Evolutionary conservation across 257 asterid genomes (phyloP), one percentile per base, ranked within the genome.

Genomic region (Nicotiana knightiana): DNA sequence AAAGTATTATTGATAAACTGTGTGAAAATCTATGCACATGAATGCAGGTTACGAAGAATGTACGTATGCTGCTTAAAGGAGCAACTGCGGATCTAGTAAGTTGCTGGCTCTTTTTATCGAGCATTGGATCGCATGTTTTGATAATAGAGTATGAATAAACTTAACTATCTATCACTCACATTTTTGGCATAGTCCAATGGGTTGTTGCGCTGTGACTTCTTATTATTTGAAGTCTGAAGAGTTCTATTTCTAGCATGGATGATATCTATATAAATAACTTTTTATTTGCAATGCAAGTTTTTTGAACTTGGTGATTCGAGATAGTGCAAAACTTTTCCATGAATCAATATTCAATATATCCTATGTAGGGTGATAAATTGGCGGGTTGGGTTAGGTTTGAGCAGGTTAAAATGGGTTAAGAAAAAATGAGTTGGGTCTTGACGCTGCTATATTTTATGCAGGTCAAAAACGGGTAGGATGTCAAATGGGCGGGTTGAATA

Each of bases 31-130:
- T 71, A 6, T 46, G 3, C 5, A 62, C 30, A n/a, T 65, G 26
- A 35, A 53, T 48, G 80, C 87, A 88, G 89, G 90, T 59, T 86
- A 86, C 18, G 75, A 70, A 81, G 87, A 80, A 68, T 88, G 88
- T 79, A 51, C 5, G 2, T 86, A 82, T 51, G 65, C 59, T 61
- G 62, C 85, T n/a, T 85, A 85, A 83, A 32, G 71, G 53, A 30
- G 35, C 13, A 71, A 71, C 7, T 70, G 37, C 26, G 12, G 73
- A 13, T 37, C 35, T 26, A 62, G 67, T 24, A 21, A 63, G 32
- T 59, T 4, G 71, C 9, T 66, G 76, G 30, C 32, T 35, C 77
- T 70, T 67, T 9, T 3, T 67, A 10, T 39, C n/a, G 16, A n/a
- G 11, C 30, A 5, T 68, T 39, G 58, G 58, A 63, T 57, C 24